phyloP scores from a whole-genome alignment of 2,329 filamentous ascomycete genomes.

The Calonectria hongkongensis region DNA sequence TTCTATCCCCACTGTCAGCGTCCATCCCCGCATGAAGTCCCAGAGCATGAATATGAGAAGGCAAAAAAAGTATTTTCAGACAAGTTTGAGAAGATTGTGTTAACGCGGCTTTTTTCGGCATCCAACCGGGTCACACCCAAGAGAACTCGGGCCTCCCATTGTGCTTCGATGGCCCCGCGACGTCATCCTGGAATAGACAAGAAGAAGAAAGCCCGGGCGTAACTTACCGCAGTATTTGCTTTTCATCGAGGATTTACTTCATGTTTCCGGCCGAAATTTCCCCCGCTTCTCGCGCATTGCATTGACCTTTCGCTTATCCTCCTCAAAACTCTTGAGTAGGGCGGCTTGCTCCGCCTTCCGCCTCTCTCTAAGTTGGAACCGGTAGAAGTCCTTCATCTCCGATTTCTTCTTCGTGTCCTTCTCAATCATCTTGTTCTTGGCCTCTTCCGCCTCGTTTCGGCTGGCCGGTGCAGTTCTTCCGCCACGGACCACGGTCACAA shows the following conservation, averaged over 20 bases:
- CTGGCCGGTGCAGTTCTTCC: slow-evolving; percentile 84
- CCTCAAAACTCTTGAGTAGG: slow-evolving; percentile 82
- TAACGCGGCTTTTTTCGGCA: slow-evolving; percentile 80
- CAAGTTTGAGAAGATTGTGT: slow-evolving; percentile 78
- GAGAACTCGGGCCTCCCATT: slow-evolving; percentile 46
- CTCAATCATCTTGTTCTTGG: slow-evolving; percentile 75
- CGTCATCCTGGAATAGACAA: slow-evolving; percentile 66
- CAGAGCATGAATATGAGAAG: slow-evolving; percentile 14
- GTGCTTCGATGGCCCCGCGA: slow-evolving; percentile 71
- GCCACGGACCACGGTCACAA: slow-evolving; percentile 91
- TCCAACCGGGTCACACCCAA: slow-evolving; percentile 56
- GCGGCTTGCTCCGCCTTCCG: slow-evolving; percentile 84
- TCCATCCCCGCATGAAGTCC: slow-evolving; percentile 19
- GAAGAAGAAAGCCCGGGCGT: slow-evolving; percentile 17
- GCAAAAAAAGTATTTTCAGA: slow-evolving; percentile 67
- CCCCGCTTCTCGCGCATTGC: slow-evolving; percentile 82
- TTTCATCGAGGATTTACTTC: slow-evolving; percentile 43
- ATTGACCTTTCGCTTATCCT: slow-evolving; percentile 82
- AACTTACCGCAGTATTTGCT: slow-evolving; percentile 43
- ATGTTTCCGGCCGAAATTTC: slow-evolving; percentile 74
- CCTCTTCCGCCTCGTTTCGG: slow-evolving; percentile 80
- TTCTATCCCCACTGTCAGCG: slow-evolving; percentile 26
- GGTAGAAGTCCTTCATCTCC: slow-evolving; percentile 84
- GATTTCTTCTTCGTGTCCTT: slow-evolving; percentile 77
- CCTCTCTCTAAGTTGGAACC: slow-evolving; percentile 87